Percentiles rank a stretch among this genome's conserved stretches.
phyloP scores from a whole-genome alignment of 345 rosid genomes.

The Populus euphratica region DNA sequence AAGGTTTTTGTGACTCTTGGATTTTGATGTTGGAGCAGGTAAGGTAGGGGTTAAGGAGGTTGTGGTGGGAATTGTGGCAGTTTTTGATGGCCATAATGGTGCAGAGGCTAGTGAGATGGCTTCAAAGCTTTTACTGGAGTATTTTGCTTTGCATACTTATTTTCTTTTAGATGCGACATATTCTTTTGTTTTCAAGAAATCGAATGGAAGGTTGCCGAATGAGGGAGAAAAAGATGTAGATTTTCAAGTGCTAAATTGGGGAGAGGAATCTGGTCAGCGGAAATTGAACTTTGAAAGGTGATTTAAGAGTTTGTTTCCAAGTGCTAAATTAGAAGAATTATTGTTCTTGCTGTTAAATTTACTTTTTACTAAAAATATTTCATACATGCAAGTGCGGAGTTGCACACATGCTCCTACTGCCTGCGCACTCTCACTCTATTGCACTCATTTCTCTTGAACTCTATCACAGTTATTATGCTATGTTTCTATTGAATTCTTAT shows the following conservation, averaged over 20 bases:
- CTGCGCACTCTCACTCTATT: no score
- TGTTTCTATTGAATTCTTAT: neutral
- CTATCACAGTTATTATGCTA: neutral
- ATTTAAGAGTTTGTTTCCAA: slow-evolving; percentile 1
- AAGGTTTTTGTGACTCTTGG: slow-evolving; percentile 7
- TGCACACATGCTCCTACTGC: no score
- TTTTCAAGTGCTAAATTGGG: slow-evolving; percentile 46
- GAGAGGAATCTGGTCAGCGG: slow-evolving; percentile 40
- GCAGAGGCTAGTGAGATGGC: slow-evolving; percentile 99
- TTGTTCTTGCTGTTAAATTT: neutral
- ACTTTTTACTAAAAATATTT: neutral
- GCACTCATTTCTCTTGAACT: no score
- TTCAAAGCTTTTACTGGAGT: slow-evolving; percentile 73
- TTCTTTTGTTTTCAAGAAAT: slow-evolving; percentile 48
- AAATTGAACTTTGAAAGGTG: slow-evolving; percentile 55
- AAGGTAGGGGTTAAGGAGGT: slow-evolving; percentile 61
- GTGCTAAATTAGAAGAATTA: no score
- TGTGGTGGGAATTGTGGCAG: slow-evolving; percentile 70
- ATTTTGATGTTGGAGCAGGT: slow-evolving; percentile 41
- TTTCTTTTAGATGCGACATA: slow-evolving; percentile 82
- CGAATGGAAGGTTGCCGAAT: slow-evolving; percentile 40
- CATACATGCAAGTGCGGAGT: no score
- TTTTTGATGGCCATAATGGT: slow-evolving; percentile 95
- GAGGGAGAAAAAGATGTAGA: slow-evolving; percentile 41
- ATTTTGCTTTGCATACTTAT: slow-evolving; percentile 80